Base-by-base conservation (phyloP, 2,329 filamentous ascomycete genomes). In the Amauroascus verrucosus region DNA sequence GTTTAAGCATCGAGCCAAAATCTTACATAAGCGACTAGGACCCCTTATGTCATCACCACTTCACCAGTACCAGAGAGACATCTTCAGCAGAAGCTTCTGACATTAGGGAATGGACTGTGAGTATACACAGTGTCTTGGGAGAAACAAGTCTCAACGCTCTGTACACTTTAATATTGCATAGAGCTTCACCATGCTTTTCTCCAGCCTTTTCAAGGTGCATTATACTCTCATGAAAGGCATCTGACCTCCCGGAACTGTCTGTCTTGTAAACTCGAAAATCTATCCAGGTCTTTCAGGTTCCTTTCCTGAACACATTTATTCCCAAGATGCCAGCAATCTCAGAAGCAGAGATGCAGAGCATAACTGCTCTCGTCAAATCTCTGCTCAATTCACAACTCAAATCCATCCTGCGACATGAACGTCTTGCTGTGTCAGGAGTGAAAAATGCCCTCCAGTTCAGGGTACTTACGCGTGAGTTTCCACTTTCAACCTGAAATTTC, bases 401-500 rank as follows among this genome's bases (percentile, higher is more conserved):
- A 62, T 77, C 77, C 50, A 84, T 97, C 59, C 86, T 91, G 64
- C 79, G 81, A 58, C 75, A 79, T 56, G 87, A 95, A 71, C 79
- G 82, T 45, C 75, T 95, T 33, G 79, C 81, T 59, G 85, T 87
- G 56, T 86, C 84, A 26, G 93, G 93, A 18, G 84, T 93, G 63
- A 98, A 98, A 75, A 81, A 82, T 32, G 80, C 86, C 40, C 74
- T 97, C 56, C 89, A 95, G 70, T 73, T 74, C 55, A 84, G 91
- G 62, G 86, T 96, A 57, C 80, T 85, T 58, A 75, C 80, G 55
- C 80, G 93, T 97, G 76, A 70, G 86, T 81, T 53, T 35, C 24
- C 11, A 24, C 18, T 30, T 24, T 32, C 26, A 28, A 32, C 16
- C 32, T 30, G 22, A 24, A 3, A 13, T 33, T 26, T 46, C 6